Evolutionary conservation across 306 rosid species (phyloP).

Genomic region (Astragalus glycyphyllos): DNA sequence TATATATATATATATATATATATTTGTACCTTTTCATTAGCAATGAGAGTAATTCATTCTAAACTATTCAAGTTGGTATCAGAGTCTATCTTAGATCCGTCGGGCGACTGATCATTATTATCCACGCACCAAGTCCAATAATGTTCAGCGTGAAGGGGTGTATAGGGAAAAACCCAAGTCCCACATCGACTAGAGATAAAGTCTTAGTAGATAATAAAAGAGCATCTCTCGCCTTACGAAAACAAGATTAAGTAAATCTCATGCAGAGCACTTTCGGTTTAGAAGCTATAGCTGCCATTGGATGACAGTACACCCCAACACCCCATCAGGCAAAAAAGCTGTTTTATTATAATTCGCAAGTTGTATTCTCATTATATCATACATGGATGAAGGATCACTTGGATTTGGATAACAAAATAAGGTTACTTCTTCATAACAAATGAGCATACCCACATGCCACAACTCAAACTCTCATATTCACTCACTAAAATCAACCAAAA

Average conservation of each 20-base stretch:
- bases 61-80: too few species aligned
- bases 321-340: not conserved
- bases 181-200: too few species aligned
- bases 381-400: not conserved
- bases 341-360: conserved; percentile 1
- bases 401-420: not conserved
- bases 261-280: not conserved
- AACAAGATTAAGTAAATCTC: not conserved
- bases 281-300: conserved; percentile 1
- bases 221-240: too few species aligned
- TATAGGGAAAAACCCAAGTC: too few species aligned
- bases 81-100: too few species aligned
- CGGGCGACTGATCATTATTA: too few species aligned
- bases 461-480: conserved; percentile 2
- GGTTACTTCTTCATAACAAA: not conserved
- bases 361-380: conserved; percentile 22
- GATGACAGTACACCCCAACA: not conserved
- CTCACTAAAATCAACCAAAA: conserved; percentile 3
- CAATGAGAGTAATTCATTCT: too few species aligned
- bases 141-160: too few species aligned
- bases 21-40: too few species aligned
- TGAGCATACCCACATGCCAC: not conserved
- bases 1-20: too few species aligned
- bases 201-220: too few species aligned
- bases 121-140: too few species aligned